These are phyloP conservation scores for Clonostachys byssicola DNA, from an alignment of 2,329 filamentous ascomycete genomes.

Conservation along the genomic window DNA sequence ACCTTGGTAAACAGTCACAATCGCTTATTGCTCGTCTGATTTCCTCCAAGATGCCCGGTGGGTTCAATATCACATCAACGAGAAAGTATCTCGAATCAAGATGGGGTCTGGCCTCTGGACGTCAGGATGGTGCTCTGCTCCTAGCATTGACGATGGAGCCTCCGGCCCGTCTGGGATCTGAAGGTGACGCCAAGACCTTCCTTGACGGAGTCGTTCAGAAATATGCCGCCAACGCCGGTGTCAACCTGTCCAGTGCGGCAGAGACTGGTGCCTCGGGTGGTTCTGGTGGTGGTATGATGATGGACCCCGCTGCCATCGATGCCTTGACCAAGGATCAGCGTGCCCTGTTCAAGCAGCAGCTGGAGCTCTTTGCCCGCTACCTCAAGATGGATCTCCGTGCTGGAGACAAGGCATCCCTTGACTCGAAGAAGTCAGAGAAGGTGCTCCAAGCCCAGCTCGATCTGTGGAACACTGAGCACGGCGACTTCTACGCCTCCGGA, in stretches of 20 bases:
- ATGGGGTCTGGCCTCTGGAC: constrained; percentile 82
- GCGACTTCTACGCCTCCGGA: constrained; percentile 90
- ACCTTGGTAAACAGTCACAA: constrained; percentile 93
- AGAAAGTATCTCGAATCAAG: constrained; percentile 92
- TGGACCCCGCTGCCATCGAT: constrained; percentile 96
- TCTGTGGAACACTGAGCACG: constrained; percentile 91
- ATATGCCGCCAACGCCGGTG: constrained; percentile 78
- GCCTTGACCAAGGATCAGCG: constrained; percentile 96
- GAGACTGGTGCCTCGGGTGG: constrained; percentile 70
- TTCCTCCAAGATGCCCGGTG: constrained; percentile 98
- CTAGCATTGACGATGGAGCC: constrained; percentile 93
- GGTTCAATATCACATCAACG: constrained; percentile 96
- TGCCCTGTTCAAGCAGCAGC: constrained; percentile 94
- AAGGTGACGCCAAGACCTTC: constrained; percentile 88
- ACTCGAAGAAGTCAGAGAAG: constrained; percentile 79
- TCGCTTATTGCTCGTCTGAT: constrained; percentile 92
- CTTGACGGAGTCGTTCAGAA: constrained; percentile 86
- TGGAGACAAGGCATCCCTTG: constrained; percentile 90
- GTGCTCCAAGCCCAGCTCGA: constrained; percentile 91
- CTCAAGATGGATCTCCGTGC: constrained; percentile 94
- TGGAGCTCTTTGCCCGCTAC: constrained; percentile 92
- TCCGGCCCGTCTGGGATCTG: constrained; percentile 78
- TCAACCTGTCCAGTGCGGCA: constrained; percentile 75
- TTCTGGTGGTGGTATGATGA: constrained; percentile 89
- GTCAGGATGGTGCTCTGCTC: constrained; percentile 87